These are phyloP conservation scores for Colletotrichum sojae DNA, from an alignment of 2,329 filamentous ascomycete species.

Conservation along the genomic window DNA sequence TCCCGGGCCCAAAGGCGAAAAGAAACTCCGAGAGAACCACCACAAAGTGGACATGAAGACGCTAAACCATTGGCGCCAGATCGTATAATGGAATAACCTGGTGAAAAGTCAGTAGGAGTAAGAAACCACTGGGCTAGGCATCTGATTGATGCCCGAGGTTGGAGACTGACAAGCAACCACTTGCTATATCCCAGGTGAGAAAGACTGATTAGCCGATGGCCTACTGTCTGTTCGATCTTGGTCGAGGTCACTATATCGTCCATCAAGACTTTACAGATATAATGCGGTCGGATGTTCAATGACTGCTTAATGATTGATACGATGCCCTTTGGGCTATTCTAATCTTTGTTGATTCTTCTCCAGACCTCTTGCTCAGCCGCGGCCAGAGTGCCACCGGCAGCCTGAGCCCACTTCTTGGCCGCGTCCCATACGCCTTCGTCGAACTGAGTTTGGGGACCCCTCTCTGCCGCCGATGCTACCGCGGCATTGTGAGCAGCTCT, in stretches of 20 bases:
- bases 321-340: slow-evolving; percentile 41
- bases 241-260: neutral
- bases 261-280: neutral
- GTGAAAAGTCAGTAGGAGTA: slow-evolving; percentile 3
- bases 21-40: slow-evolving; percentile 13
- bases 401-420: slow-evolving; percentile 70
- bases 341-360: slow-evolving; percentile 74
- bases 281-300: neutral
- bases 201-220: neutral
- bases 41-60: slow-evolving; percentile 3
- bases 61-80: slow-evolving; percentile 7
- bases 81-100: slow-evolving; percentile 21
- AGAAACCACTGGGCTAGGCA: slow-evolving; percentile 10
- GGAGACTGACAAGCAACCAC: slow-evolving; percentile 19
- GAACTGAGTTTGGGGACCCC: slow-evolving; percentile 44
- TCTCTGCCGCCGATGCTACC: slow-evolving; percentile 48
- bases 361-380: slow-evolving; percentile 74
- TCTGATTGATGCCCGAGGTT: slow-evolving; percentile 23
- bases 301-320: slow-evolving; percentile 6
- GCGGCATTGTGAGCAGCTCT: slow-evolving; percentile 55
- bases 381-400: slow-evolving; percentile 70
- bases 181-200: slow-evolving; percentile 4
- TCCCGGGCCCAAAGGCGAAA: slow-evolving; percentile 15
- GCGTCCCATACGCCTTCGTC: slow-evolving; percentile 67
- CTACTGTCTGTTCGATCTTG: neutral